Conservation (phyloP, 805 yeast species). For the Danielia oregonensis region DNA sequence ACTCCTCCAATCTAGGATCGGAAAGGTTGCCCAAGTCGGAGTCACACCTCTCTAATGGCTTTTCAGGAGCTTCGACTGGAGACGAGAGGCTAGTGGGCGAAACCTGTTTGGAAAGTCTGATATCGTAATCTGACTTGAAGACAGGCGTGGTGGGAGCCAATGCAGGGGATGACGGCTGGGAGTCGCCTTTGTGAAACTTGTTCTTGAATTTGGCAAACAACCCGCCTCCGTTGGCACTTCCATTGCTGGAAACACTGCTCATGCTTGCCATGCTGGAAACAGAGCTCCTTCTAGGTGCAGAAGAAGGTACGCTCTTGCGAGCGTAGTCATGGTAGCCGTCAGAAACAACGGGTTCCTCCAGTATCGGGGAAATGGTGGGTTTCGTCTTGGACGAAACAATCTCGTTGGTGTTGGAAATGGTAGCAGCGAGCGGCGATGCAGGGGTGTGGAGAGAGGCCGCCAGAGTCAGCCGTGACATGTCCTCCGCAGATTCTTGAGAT, state of each 20-base stretch:
- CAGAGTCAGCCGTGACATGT: not conserved
- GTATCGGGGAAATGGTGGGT: constrained; percentile 29
- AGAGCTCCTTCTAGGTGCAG: constrained; percentile 15
- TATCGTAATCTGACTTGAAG: constrained; percentile 18
- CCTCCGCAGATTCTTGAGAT: not conserved
- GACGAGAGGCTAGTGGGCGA: constrained; percentile 1
- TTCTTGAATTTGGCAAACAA: constrained; percentile 37
- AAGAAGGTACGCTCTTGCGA: constrained; percentile 1
- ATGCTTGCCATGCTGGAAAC: constrained; percentile 16
- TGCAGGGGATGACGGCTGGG: constrained; percentile 3
- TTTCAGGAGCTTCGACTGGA: constrained; percentile 1
- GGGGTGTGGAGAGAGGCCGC: constrained; percentile 11
- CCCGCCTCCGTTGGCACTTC: constrained; percentile 17
- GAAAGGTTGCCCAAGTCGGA: not conserved
- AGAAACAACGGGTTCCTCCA: constrained; percentile 18
- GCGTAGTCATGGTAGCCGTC: constrained; percentile 1
- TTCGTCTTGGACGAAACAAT: constrained; percentile 27
- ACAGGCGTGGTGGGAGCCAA: constrained; percentile 5
- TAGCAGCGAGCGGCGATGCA: constrained; percentile 14
- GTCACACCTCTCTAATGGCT: not conserved
- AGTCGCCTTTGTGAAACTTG: constrained; percentile 20
- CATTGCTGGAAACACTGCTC: constrained; percentile 14
- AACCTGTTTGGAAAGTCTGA: constrained; percentile 2
- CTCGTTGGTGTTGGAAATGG: constrained; percentile 29
- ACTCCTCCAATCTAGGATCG: constrained; percentile 36